A percentile compares a stretch with the other conserved stretches of the same genome.
These are phyloP conservation scores for Didymella exigua DNA, from an alignment of 2,329 filamentous ascomycete species.

Conservation along the genomic window DNA sequence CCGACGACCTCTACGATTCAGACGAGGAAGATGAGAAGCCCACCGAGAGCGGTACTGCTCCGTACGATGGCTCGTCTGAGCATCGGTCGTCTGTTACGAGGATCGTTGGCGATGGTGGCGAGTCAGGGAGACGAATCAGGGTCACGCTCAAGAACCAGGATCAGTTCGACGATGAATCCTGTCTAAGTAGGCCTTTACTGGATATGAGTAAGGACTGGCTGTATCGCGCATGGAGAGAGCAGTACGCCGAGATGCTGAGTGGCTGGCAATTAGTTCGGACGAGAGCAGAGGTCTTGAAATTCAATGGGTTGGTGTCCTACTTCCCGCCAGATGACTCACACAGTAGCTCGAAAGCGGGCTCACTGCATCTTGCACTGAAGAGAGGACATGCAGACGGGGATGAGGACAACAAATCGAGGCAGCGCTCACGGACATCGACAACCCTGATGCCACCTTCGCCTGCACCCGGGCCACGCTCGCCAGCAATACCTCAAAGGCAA, in stretches of 20 bases:
- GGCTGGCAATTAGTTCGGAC: constrained; percentile 62
- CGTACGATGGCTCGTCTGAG: constrained; percentile 31
- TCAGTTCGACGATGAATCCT: constrained; percentile 60
- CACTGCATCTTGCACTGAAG: constrained; percentile 34
- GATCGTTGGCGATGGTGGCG: constrained; percentile 16
- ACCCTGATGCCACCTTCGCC: constrained; percentile 32
- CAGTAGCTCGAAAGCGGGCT: constrained; percentile 34
- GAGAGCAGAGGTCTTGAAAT: constrained; percentile 64
- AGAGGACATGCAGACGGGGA: constrained; percentile 18
- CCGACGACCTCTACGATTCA: constrained; percentile 41
- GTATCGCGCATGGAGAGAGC: constrained; percentile 59
- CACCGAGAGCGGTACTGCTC: constrained; percentile 18
- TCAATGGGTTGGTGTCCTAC: constrained; percentile 53
- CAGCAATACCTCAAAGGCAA: constrained; percentile 32
- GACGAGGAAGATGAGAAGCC: constrained; percentile 41
- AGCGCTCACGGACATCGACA: constrained; percentile 32
- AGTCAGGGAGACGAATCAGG: constrained; percentile 46
- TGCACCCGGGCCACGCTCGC: constrained; percentile 29
- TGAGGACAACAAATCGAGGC: constrained; percentile 17
- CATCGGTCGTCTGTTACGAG: constrained; percentile 27
- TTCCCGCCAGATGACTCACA: constrained; percentile 31
- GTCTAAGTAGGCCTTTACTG: constrained; percentile 55
- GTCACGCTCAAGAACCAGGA: constrained; percentile 62
- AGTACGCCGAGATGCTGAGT: constrained; percentile 65
- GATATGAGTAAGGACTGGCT: constrained; percentile 55